Base-by-base conservation (phyloP, 805 yeast species). In the Spathaspora passalidarum region DNA sequence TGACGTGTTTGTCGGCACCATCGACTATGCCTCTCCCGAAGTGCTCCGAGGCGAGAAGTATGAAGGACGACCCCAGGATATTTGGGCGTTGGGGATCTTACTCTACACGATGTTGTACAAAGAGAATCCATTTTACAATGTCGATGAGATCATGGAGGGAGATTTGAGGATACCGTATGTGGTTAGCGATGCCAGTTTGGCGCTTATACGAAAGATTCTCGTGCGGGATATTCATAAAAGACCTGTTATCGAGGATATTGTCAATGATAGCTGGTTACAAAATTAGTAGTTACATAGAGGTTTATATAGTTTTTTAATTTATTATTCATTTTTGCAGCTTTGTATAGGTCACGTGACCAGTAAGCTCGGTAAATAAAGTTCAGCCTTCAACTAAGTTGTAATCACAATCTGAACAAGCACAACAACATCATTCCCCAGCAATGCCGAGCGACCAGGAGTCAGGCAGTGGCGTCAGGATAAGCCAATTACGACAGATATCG, bases 11-110 rank as follows among this genome's bases (percentile, higher is more conserved):
- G 98, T 94, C 1, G 99, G 99, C 2, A 94, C 99, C 0, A 83
- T 94, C 38, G 97, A 94, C 63, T 94, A 92, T 63, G 98, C 98
- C 1, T 96, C 98, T 0, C 99, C 99, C 0, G 99, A 94, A 64
- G 96, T 94, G 0, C 72, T 94, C 29, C 77, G 83, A 43, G 99
- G 98, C 2, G 83, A 82, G 49, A 85, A 91, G 18, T 94, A 92
- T 59, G 89, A 82, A 43, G 99, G 99, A 18, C 85, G 81, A 61
- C 92, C 96, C 2, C 99, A 94, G 63, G 99, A 94, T 66, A 84
- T 91, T 2, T 94, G 99, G 99, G 96, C 98, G 0, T 73, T 92
- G 60, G 99, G 99, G 2, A 87, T 94, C 18, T 69, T 94, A 47
- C 69, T 94, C 18, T 94, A 91, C 66, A 94, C 97, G 0, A 79